These are phyloP conservation scores for Phialophora verrucosa DNA, from an alignment of 2,329 filamentous ascomycete genomes.

Conservation along the genomic window DNA sequence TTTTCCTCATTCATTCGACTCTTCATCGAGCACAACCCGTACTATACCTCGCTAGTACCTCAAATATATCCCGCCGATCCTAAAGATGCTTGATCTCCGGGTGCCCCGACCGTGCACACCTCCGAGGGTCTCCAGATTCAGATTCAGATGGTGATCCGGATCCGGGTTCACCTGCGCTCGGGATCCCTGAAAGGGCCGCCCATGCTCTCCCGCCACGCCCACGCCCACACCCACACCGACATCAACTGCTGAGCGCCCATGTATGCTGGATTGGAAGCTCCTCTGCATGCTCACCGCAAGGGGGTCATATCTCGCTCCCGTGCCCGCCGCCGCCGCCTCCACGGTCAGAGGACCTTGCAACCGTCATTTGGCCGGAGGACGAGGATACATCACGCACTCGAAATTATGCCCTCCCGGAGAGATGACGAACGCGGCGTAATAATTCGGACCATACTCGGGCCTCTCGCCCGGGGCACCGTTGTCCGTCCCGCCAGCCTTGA, in stretches of 20 bases:
- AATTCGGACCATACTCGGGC: constrained; percentile 53
- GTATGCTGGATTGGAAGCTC: background rate
- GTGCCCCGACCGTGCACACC: background rate
- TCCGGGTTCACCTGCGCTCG: background rate
- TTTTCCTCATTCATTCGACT: background rate
- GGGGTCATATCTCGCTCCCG: background rate
- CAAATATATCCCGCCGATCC: constrained; percentile 21
- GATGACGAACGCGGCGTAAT: constrained; percentile 59
- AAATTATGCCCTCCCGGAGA: constrained; percentile 62
- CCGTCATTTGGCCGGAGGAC: constrained; percentile 11
- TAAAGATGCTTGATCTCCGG: background rate
- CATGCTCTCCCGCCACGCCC: too few relatives aligned
- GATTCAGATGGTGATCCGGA: too few relatives aligned
- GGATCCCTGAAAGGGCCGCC: too few relatives aligned
- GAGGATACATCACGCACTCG: constrained; percentile 51
- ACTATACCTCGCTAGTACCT: constrained; percentile 4
- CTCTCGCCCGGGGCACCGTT: constrained; percentile 58
- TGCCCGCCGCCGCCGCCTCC: background rate
- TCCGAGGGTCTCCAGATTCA: constrained; percentile 12
- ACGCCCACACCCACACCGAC: too few relatives aligned
- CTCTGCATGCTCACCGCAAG: background rate
- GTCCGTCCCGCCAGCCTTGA: constrained; percentile 53
- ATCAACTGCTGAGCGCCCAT: background rate
- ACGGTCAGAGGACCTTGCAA: background rate
- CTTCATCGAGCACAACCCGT: background rate